These are phyloP conservation scores for Fraxinus paxiana DNA, from an alignment of 305 asterid genomes.

Conservation along the genomic window DNA sequence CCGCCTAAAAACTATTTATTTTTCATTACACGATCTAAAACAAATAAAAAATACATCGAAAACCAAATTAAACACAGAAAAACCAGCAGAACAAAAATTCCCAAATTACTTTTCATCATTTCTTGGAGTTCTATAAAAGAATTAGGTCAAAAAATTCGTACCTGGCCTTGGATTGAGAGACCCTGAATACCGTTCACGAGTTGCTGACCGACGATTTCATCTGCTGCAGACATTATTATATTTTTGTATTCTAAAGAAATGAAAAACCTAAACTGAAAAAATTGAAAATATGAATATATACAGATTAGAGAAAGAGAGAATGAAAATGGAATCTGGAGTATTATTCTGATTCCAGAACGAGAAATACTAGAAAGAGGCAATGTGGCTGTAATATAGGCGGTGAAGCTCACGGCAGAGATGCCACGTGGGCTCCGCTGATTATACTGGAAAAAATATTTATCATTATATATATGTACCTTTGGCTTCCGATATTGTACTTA, in stretches of 20 bases:
- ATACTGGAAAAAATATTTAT: neutral
- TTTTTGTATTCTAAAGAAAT: neutral
- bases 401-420: neutral
- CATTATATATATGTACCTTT: neutral
- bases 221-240: conserved; percentile 36
- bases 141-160: neutral
- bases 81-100: neutral
- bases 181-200: conserved; percentile 33
- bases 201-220: conserved; percentile 33
- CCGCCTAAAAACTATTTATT: neutral
- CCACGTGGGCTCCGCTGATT: neutral
- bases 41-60: neutral
- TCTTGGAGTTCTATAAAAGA: neutral
- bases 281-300: neutral
- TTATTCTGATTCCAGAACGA: neutral
- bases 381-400: neutral
- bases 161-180: conserved; percentile 38
- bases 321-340: neutral
- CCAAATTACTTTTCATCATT: neutral
- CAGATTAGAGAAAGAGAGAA: neutral
- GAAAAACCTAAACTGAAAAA: neutral
- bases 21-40: neutral
- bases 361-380: neutral
- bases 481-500: neutral
- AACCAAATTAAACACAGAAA: neutral